phyloP scores from a whole-genome alignment of 108 stramenopile species.

The Hondaea fermentalgiana region DNA sequence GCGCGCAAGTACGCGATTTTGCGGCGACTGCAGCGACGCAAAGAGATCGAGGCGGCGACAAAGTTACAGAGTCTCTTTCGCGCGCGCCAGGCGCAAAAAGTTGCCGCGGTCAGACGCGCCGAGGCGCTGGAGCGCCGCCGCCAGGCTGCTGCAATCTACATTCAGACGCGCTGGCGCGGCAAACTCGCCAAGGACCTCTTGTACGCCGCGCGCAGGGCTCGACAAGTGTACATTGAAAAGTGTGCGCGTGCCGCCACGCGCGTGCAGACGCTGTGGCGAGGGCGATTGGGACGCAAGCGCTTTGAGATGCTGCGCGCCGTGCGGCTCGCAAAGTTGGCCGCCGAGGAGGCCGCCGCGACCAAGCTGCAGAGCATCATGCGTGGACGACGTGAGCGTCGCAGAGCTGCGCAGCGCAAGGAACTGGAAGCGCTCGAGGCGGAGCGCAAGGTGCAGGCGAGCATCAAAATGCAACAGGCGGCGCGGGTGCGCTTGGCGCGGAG shows the following conservation, averaged over 20 bases:
- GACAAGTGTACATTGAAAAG: not conserved
- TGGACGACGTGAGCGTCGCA: not conserved
- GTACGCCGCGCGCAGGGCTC: not conserved
- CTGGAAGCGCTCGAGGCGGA: not conserved
- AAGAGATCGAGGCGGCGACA: not conserved
- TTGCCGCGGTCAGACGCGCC: too few species aligned
- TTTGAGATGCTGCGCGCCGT: not conserved
- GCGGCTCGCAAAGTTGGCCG: not conserved
- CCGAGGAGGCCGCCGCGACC: conserved; percentile 8
- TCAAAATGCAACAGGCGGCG: not conserved
- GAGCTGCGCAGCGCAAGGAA: not conserved
- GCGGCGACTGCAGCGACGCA: not conserved
- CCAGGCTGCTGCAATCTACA: not conserved
- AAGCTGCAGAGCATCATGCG: conserved; percentile 12
- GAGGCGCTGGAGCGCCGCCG: too few species aligned
- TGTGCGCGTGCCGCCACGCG: conserved; percentile 12
- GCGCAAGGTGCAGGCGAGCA: not conserved
- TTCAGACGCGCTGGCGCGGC: not conserved
- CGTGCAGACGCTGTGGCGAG: not conserved
- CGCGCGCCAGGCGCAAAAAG: too few species aligned
- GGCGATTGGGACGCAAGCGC: not conserved
- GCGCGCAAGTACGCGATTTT: not conserved
- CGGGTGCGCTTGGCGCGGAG: conserved; percentile 11
- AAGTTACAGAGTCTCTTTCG: not conserved
- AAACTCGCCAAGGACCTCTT: not conserved